phyloP scores from a whole-genome alignment of 306 rosid species.

The Citrullus colocynthis region DNA sequence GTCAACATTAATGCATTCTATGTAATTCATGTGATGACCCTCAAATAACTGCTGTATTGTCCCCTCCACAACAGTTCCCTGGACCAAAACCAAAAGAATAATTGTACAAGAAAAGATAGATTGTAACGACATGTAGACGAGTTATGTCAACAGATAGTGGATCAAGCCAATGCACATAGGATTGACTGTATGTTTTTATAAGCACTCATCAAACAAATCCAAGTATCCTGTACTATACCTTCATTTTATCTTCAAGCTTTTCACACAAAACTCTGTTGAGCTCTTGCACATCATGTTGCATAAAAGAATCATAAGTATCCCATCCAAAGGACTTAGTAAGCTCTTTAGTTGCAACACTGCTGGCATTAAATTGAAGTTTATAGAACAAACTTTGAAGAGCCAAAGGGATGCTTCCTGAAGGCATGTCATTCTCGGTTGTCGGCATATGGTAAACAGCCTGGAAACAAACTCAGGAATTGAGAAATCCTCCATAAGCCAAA shows the following conservation, averaged over 20 bases:
- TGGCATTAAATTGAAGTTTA: constrained; percentile 79
- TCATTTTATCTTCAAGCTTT: constrained; percentile 94
- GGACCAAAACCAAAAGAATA: constrained; percentile 16
- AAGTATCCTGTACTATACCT: constrained; percentile 50
- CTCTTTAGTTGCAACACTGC: constrained; percentile 86
- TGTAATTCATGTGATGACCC: constrained; percentile 96
- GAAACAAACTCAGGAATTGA: constrained; percentile 15
- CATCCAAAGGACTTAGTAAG: constrained; percentile 93
- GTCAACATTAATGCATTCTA: constrained; percentile 84
- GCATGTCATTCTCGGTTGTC: constrained; percentile 90
- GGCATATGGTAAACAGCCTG: constrained; percentile 98
- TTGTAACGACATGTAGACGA: neutral
- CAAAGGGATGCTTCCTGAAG: constrained; percentile 88
- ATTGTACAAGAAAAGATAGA: constrained; percentile 9
- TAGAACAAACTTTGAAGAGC: constrained; percentile 91
- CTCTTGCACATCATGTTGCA: constrained; percentile 99
- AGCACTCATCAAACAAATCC: neutral
- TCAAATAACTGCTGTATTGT: constrained; percentile 87
- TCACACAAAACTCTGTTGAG: constrained; percentile 91
- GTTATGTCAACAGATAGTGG: neutral
- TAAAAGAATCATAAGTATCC: constrained; percentile 87
- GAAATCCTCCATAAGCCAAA: constrained; percentile 3
- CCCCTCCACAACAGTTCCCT: constrained; percentile 99
- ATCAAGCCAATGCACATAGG: neutral
- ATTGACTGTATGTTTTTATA: neutral